Evolutionary conservation across 805 yeast species (phyloP).

Genomic region (Wickerhamiella brachini): DNA sequence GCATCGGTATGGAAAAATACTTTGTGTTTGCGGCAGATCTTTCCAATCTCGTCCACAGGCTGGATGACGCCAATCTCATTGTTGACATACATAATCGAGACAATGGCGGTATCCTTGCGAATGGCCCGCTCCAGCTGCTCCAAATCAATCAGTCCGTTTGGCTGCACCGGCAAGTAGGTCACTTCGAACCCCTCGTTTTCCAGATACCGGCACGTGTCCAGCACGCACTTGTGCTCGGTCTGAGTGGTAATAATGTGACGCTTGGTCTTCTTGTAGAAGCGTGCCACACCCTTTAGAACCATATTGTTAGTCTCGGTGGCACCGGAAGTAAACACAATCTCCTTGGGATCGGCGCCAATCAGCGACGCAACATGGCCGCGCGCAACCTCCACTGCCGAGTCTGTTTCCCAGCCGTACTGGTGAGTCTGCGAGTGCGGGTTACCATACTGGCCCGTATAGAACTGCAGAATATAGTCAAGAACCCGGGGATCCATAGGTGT

Average conservation of each 20-base stretch:
- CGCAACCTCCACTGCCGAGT: conserved; percentile 77
- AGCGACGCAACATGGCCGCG: conserved; percentile 69
- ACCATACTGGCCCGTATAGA: conserved; percentile 77
- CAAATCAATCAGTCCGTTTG: conserved; percentile 66
- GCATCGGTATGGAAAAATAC: conserved; percentile 95
- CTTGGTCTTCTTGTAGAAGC: conserved; percentile 81
- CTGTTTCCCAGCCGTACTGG: conserved; percentile 98
- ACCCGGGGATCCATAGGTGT: conserved; percentile 98
- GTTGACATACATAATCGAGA: conserved; percentile 92
- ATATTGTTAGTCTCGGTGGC: conserved; percentile 96
- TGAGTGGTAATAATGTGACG: conserved; percentile 90
- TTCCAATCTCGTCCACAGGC: conserved; percentile 88
- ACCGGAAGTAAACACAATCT: conserved; percentile 91
- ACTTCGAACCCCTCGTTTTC: conserved; percentile 96
- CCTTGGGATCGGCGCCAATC: conserved; percentile 90
- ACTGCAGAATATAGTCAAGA: conserved; percentile 30
- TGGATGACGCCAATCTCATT: conserved; percentile 97
- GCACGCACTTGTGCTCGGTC: conserved; percentile 97
- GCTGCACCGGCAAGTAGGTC: conserved; percentile 74
- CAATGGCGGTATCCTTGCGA: conserved; percentile 80
- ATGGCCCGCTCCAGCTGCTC: conserved; percentile 71
- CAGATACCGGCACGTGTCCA: conserved; percentile 87
- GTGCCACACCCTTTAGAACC: conserved; percentile 89
- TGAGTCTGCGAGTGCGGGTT: conserved; percentile 97
- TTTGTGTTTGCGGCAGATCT: conserved; percentile 70